phyloP scores from a whole-genome alignment of 805 yeast species.

The Cyberlindnera petersonii region DNA sequence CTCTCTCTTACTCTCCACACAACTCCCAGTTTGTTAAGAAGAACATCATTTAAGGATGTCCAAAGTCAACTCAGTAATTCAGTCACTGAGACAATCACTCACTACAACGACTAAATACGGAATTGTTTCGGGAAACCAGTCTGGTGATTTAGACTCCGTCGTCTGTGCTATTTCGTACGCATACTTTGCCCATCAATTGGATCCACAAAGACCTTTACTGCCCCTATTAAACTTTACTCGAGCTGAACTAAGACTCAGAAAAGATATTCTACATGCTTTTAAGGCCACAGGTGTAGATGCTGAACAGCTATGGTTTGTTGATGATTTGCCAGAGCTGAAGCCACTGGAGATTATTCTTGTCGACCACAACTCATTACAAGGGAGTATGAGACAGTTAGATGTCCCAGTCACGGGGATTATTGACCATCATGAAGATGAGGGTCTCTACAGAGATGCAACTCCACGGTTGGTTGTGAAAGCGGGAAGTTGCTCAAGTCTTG shows the following conservation, averaged over 20 bases:
- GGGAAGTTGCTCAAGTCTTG: conserved; percentile 81
- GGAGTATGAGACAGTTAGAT: conserved; percentile 30
- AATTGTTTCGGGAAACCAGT: conserved; percentile 76
- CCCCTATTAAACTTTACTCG: conserved; percentile 76
- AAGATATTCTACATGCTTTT: conserved; percentile 63
- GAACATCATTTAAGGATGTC: conserved; percentile 11
- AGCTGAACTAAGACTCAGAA: conserved; percentile 62
- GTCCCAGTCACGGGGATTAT: conserved; percentile 54
- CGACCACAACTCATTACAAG: conserved; percentile 76
- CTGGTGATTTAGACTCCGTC: conserved; percentile 87
- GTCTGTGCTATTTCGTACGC: conserved; percentile 72
- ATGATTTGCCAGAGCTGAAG: conserved; percentile 48
- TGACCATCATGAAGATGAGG: conserved; percentile 86
- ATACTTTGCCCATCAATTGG: conserved; percentile 41
- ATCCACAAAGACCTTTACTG: conserved; percentile 20
- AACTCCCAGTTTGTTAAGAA: too few relatives aligned
- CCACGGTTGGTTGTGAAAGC: conserved; percentile 60
- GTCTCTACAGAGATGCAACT: conserved; percentile 39
- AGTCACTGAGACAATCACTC: conserved; percentile 8
- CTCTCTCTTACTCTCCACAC: too few relatives aligned
- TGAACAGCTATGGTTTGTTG: conserved; percentile 55
- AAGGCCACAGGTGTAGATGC: conserved; percentile 41
- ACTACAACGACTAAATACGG: conserved; percentile 1
- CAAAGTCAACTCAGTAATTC: conserved; percentile 10
- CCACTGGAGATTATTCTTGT: conserved; percentile 47